Evolutionary conservation across 257 asterid genomes (phyloP).

Genomic region (Linderniella brevidens): DNA sequence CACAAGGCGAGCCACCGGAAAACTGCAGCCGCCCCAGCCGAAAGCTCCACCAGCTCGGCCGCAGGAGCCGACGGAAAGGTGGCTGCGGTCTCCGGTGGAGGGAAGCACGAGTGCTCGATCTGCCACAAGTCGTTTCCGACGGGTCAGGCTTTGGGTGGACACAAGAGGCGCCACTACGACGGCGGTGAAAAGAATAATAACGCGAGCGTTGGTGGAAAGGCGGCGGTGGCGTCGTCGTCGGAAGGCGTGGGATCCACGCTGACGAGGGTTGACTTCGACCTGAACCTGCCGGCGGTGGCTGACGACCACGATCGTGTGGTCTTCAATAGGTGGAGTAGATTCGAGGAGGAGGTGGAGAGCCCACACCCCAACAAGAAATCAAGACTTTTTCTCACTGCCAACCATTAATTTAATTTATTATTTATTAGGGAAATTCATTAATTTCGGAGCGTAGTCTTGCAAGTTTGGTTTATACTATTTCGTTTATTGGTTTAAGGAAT

Average conservation of each 20-base stretch:
- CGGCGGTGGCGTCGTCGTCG: slow-evolving; percentile 21
- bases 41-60: slow-evolving; percentile 11
- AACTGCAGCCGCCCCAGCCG: slow-evolving; percentile 11
- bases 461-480: no score
- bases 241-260: slow-evolving; percentile 26
- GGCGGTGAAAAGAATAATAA: slow-evolving; percentile 18
- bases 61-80: background rate
- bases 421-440: no score
- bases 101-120: slow-evolving; percentile 38
- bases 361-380: slow-evolving; percentile 39
- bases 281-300: slow-evolving; percentile 35
- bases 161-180: slow-evolving; percentile 46
- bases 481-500: no score
- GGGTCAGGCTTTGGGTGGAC: slow-evolving; percentile 53
- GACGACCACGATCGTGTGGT: slow-evolving; percentile 13
- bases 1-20: slow-evolving; percentile 59
- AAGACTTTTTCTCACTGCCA: slow-evolving; percentile 9
- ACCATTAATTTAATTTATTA: no score
- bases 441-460: no score
- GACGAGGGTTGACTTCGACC: slow-evolving; percentile 19
- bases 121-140: slow-evolving; percentile 41
- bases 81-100: slow-evolving; percentile 8
- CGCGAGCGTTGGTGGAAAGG: slow-evolving; percentile 15
- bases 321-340: slow-evolving; percentile 12
- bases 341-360: slow-evolving; percentile 39